Evolutionary conservation across 768 basidiomycete genomes (phyloP).

Genomic region (Naganishia kalamii): DNA sequence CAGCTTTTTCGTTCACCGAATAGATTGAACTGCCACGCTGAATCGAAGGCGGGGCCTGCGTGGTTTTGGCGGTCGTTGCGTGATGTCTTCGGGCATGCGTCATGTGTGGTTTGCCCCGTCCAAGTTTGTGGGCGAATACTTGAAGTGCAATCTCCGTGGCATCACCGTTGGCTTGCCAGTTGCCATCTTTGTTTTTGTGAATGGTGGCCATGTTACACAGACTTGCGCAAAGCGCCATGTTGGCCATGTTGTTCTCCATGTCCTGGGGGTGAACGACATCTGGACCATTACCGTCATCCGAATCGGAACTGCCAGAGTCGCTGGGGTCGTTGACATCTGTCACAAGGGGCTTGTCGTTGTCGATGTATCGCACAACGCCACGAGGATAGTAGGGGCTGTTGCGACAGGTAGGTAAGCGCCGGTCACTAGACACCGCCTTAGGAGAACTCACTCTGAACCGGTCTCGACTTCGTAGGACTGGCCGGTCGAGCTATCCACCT

Average conservation of each 20-base stretch:
- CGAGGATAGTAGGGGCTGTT: constrained; percentile 22
- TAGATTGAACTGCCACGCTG: neutral
- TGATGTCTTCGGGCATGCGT: constrained; percentile 14
- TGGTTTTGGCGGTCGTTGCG: neutral
- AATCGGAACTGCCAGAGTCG: constrained; percentile 11
- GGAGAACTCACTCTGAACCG: constrained; percentile 25
- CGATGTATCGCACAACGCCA: constrained; percentile 19
- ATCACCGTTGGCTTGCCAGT: constrained; percentile 55
- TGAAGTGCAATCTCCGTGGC: constrained; percentile 58
- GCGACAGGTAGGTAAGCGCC: neutral
- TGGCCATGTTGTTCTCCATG: constrained; percentile 30
- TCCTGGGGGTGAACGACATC: constrained; percentile 12
- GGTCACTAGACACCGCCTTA: constrained; percentile 20
- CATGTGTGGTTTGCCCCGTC: constrained; percentile 47
- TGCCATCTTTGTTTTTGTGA: constrained; percentile 38
- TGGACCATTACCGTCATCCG: constrained; percentile 6
- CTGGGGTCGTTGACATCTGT: constrained; percentile 22
- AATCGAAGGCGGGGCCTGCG: neutral
- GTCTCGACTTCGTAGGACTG: constrained; percentile 40
- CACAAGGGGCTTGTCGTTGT: constrained; percentile 20
- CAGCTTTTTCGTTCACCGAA: neutral
- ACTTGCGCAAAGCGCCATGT: constrained; percentile 35
- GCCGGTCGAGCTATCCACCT: constrained; percentile 1
- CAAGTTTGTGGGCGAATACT: constrained; percentile 54
- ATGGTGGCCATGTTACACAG: constrained; percentile 50